Evolutionary conservation across 768 basidiomycete genomes (phyloP).

Genomic region (Myochromella boudieri): DNA sequence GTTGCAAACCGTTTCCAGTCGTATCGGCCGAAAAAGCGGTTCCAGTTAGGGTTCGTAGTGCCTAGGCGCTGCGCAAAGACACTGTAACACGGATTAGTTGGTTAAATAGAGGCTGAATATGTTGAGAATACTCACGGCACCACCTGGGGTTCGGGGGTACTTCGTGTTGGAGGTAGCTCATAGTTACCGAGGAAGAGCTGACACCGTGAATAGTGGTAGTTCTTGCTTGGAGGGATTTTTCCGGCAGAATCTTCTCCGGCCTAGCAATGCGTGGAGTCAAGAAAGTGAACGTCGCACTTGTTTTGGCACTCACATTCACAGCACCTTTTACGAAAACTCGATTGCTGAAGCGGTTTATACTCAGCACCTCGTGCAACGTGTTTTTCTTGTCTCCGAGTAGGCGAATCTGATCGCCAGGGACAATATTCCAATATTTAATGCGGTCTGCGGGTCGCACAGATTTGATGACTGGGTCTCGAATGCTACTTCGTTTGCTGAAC

Average conservation of each 20-base stretch:
- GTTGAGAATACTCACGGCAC: constrained; percentile 43
- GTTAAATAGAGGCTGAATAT: constrained; percentile 1
- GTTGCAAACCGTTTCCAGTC: constrained; percentile 75
- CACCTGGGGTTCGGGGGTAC: constrained; percentile 32
- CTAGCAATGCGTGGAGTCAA: constrained; percentile 10
- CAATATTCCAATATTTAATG: constrained; percentile 86
- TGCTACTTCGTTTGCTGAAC: constrained; percentile 44
- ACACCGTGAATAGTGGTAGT: constrained; percentile 76
- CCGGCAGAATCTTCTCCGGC: constrained; percentile 23
- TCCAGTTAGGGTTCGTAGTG: constrained; percentile 61
- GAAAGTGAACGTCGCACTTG: background rate
- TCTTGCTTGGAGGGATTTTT: constrained; percentile 39
- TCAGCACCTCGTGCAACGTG: constrained; percentile 66
- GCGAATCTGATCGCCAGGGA: constrained; percentile 80
- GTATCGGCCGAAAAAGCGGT: constrained; percentile 51
- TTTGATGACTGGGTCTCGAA: constrained; percentile 48
- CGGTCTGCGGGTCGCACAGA: constrained; percentile 63
- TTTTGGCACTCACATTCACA: constrained; percentile 30
- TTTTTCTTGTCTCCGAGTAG: constrained; percentile 63
- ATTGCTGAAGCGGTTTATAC: constrained; percentile 74
- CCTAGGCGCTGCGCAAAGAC: constrained; percentile 77
- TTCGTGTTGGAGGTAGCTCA: constrained; percentile 50
- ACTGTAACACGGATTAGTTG: constrained; percentile 33
- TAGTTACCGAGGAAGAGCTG: constrained; percentile 75
- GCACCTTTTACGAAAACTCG: constrained; percentile 54